Conservation (phyloP, 2,329 filamentous ascomycete species). For the Aspergillus sp. region DNA sequence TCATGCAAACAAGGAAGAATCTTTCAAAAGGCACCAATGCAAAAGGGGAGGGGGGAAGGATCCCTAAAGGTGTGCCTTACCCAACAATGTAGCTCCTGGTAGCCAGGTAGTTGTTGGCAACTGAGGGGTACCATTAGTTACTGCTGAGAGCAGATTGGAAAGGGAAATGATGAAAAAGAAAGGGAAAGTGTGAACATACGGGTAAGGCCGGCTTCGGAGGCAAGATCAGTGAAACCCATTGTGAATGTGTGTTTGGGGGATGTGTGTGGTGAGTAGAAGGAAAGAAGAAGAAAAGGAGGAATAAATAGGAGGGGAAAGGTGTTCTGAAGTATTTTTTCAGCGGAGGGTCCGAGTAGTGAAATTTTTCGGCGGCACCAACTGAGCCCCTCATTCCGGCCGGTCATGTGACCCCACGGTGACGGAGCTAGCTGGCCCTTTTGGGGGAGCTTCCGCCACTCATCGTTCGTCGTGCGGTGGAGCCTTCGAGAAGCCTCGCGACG, state of each 20-base stretch:
- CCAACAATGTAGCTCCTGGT: conserved; percentile 80
- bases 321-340: conserved; percentile 35
- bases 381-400: conserved; percentile 24
- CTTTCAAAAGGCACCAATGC: conserved; percentile 13
- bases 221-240: conserved; percentile 70
- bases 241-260: conserved; percentile 31
- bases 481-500: conserved; percentile 34
- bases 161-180: conserved; percentile 22
- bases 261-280: conserved; percentile 22
- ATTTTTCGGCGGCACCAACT: conserved; percentile 24
- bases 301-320: conserved; percentile 32
- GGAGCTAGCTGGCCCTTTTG: conserved; percentile 27
- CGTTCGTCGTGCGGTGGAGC: conserved; percentile 31
- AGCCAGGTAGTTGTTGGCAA: conserved; percentile 47
- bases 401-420: conserved; percentile 35
- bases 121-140: conserved; percentile 40
- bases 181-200: conserved; percentile 47
- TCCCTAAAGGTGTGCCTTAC: conserved; percentile 55
- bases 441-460: conserved; percentile 37
- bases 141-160: conserved; percentile 12
- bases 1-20: conserved; percentile 55
- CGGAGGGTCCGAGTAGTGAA: conserved; percentile 22
- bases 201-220: conserved; percentile 63
- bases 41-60: conserved; percentile 25
- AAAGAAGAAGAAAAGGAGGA: conserved; percentile 20